Conservation (phyloP, 176 grass and related monocot genomes). For the Tuctoria greenei region DNA sequence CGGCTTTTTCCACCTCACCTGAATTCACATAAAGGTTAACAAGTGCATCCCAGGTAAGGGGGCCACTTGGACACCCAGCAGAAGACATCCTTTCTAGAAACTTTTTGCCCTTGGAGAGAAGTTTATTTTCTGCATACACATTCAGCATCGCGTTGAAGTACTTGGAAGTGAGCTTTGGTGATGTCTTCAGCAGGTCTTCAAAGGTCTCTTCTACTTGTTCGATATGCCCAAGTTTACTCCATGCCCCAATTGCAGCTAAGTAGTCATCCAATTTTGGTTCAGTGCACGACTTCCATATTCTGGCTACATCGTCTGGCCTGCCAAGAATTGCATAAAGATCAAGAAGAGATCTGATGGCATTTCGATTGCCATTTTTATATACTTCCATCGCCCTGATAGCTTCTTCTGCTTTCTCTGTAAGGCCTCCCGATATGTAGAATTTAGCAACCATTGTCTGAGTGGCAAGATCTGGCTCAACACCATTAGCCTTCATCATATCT, state of each 20-base stretch:
- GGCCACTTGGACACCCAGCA: constrained; percentile 34
- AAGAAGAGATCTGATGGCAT: constrained; percentile 54
- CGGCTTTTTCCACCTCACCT: constrained; percentile 64
- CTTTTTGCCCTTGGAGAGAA: constrained; percentile 54
- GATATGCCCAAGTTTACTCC: constrained; percentile 56
- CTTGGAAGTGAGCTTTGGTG: constrained; percentile 46
- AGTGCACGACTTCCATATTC: constrained; percentile 61
- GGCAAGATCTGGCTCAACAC: constrained; percentile 44
- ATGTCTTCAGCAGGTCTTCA: constrained; percentile 47
- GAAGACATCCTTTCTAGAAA: constrained; percentile 60
- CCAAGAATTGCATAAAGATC: constrained; percentile 62
- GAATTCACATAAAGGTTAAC: constrained; percentile 68
- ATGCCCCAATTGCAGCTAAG: constrained; percentile 69
- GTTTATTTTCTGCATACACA: constrained; percentile 68
- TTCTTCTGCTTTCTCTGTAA: constrained; percentile 66
- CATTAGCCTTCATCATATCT: constrained; percentile 57
- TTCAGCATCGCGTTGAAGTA: constrained; percentile 64
- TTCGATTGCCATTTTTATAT: constrained; percentile 33
- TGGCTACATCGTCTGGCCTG: constrained; percentile 55
- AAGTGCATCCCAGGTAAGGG: constrained; percentile 61
- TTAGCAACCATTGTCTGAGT: constrained; percentile 37
- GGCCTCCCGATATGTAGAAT: constrained; percentile 55
- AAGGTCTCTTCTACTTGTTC: constrained; percentile 57
- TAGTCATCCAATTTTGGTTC: constrained; percentile 55
- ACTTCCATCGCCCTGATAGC: constrained; percentile 54